Percentiles rank a stretch among this genome's conserved stretches.
phyloP scores from a whole-genome alignment of 305 asterid species.

The Stenogyne calaminthoides region DNA sequence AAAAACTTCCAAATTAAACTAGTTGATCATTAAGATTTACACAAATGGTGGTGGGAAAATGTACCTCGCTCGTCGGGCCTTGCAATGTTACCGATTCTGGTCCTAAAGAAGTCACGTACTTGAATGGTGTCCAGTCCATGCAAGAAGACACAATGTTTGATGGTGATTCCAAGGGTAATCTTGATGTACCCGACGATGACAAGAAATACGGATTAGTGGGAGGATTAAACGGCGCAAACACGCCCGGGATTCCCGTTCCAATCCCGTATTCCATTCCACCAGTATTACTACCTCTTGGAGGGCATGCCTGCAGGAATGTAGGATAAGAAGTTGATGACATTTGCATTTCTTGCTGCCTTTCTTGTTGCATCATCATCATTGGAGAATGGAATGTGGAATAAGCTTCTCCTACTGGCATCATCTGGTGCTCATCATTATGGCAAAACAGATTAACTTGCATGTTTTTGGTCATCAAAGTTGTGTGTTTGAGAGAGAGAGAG shows the following conservation, averaged over 20 bases:
- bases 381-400: conserved; percentile 20
- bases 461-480: not conserved
- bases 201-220: not conserved
- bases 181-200: conserved; percentile 11
- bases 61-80: not conserved
- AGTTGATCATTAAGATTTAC: not conserved
- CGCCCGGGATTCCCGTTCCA: not conserved
- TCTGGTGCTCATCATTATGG: conserved; percentile 16
- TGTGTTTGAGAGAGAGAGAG: not conserved
- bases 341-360: conserved; percentile 6
- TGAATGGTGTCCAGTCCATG: conserved; percentile 3
- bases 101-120: not conserved
- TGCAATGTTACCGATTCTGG: not conserved
- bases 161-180: not conserved
- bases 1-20: not conserved
- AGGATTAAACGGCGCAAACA: not conserved
- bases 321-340: not conserved
- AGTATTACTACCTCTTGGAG: not conserved
- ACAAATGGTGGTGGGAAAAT: not conserved
- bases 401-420: conserved; percentile 28
- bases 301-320: not conserved
- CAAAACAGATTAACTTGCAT: not conserved
- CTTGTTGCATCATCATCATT: not conserved
- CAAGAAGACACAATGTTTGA: not conserved
- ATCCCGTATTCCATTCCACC: conserved; percentile 8